Evolutionary conservation across 768 basidiomycete species (phyloP).

Genomic region (Pulveroboletus sp.): DNA sequence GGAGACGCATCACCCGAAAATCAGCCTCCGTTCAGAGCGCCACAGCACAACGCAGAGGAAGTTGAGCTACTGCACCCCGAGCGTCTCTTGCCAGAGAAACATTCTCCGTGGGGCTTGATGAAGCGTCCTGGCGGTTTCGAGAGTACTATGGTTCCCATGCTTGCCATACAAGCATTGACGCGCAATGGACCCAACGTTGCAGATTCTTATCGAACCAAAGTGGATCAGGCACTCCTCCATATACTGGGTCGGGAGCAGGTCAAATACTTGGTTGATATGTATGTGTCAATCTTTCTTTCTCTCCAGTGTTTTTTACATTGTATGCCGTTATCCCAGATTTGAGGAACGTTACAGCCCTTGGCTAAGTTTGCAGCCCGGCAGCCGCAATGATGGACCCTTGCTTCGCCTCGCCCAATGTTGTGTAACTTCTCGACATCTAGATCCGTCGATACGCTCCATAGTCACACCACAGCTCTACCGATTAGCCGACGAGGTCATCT

Average conservation of each 20-base stretch:
- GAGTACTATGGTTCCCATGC: slow-evolving; percentile 43
- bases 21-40: slow-evolving; percentile 18
- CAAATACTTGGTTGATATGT: slow-evolving; percentile 39
- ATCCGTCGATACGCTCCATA: slow-evolving; percentile 31
- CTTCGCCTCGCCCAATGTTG: slow-evolving; percentile 45
- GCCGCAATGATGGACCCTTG: slow-evolving; percentile 30
- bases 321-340: slow-evolving; percentile 31
- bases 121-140: slow-evolving; percentile 37
- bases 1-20: slow-evolving; percentile 11
- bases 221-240: slow-evolving; percentile 27
- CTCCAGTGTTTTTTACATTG: neutral
- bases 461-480: slow-evolving; percentile 40
- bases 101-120: slow-evolving; percentile 38
- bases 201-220: slow-evolving; percentile 23
- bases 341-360: slow-evolving; percentile 43
- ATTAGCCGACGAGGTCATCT: slow-evolving; percentile 38
- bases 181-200: slow-evolving; percentile 22
- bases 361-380: slow-evolving; percentile 37
- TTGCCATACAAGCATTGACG: slow-evolving; percentile 42
- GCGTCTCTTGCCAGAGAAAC: slow-evolving; percentile 34
- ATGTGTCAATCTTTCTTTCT: slow-evolving; percentile 6
- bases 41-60: slow-evolving; percentile 21
- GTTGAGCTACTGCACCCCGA: slow-evolving; percentile 33
- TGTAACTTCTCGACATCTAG: slow-evolving; percentile 43
- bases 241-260: slow-evolving; percentile 35